A percentile compares a stretch with the other conserved stretches of the same genome.
Evolutionary conservation across 352 stramenopile species (phyloP).

Genomic region (Thraustotheca clavata): DNA sequence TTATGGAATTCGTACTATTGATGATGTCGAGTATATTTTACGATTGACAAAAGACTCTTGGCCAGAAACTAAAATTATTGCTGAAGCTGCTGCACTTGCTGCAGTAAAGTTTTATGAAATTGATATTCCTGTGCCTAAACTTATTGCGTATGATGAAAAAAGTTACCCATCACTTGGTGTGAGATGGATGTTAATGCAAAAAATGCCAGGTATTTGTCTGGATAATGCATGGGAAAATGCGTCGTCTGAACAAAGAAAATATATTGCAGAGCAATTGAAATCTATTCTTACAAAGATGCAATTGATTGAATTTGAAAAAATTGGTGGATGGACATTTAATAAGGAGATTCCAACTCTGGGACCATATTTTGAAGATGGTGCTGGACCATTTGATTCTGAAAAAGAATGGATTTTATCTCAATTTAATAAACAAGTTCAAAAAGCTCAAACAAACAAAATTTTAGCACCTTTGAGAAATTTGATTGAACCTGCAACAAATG

Average conservation of each 20-base stretch:
- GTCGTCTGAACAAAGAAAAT: not conserved
- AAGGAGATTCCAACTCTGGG: not conserved
- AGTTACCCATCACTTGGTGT: not conserved
- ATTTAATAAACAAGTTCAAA: not conserved
- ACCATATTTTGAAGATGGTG: not conserved
- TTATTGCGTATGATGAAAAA: not conserved
- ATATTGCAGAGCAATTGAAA: not conserved
- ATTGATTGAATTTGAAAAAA: not conserved
- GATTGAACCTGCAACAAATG: not conserved
- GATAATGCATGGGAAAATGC: not conserved
- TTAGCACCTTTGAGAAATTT: not conserved
- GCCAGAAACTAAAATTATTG: conserved; percentile 11
- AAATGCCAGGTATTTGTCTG: not conserved
- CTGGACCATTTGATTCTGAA: not conserved
- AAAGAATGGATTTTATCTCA: not conserved
- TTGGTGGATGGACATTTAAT: conserved; percentile 16
- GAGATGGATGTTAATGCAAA: conserved; percentile 17
- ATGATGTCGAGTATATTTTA: not conserved
- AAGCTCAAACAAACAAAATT: not conserved
- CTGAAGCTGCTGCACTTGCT: conserved; percentile 2
- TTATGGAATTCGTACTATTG: not conserved
- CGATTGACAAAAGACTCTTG: conserved; percentile 11
- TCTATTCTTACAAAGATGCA: not conserved
- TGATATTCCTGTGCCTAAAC: conserved; percentile 3
- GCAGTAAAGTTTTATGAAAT: not conserved